Base-by-base conservation (phyloP, 1,139 yeast species). In the Saccharomyces hybrid region DNA sequence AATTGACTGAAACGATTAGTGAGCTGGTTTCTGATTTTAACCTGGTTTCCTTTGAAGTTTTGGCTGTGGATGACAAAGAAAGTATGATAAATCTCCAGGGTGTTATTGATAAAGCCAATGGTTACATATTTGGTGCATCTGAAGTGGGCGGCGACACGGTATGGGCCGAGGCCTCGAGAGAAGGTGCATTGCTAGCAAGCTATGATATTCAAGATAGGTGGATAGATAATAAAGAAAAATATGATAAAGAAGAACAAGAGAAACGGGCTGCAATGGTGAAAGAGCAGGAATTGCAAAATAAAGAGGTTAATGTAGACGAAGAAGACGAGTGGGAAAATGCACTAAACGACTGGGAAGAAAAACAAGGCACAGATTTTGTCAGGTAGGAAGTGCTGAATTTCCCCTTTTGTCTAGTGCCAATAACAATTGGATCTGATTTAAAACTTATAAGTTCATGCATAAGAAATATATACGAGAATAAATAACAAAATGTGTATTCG, bases 91-190 rank as follows among this genome's bases (percentile, higher is more conserved):
- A 84, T 53, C 70, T 95, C 41, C 76, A 93, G 53, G 78, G 86
- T 14, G 76, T 82, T 1, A 81, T 95, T 13, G 99, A 95, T 67
- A 89, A 87, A 66, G 95, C 97, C 1, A 88, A 85, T 61, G 99
- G 99, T 0, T 95, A 95, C 67, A 79, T 88, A 61, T 90, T 88
- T 73, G 99, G 99, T 0, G 74, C 90, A 2, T 86, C 90, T 41
- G 99, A 95, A 62, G 77, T 91, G 13, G 96, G 97, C 3, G 98
- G 98, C 16, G 99, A 95, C 67, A 81, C 95, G 0, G 83, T 93
- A 2, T 95, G 99, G 99, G 87, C 91, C 14, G 96, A 91, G 62
- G 96, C 97, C 0, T 80, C 93, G 0, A 77, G 99, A 58, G 93
- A 88, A 62, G 88, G 90, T 2, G 76, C 78, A 0, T 81, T 78